Conservation (phyloP, 148 eudicot species). For the Polygonum aviculare region DNA sequence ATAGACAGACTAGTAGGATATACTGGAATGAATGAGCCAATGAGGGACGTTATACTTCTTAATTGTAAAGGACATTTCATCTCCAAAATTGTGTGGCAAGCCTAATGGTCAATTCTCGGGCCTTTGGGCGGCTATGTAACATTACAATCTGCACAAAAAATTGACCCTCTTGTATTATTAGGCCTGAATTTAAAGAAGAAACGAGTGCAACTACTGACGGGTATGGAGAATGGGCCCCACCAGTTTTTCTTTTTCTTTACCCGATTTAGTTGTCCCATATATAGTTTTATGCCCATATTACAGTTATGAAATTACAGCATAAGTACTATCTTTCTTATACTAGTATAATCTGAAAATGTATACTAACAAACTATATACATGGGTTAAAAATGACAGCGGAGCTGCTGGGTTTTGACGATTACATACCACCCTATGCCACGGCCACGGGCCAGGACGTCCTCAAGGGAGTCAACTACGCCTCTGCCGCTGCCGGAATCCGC, state of each 20-base stretch:
- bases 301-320: too few relatives aligned
- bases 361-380: background rate
- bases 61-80: background rate
- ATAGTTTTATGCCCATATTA: background rate
- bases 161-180: too few relatives aligned
- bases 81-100: too few relatives aligned
- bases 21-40: background rate
- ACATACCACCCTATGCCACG: conserved; percentile 27
- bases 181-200: too few relatives aligned
- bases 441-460: conserved; percentile 20
- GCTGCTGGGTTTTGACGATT: conserved; percentile 28
- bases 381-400: conserved; percentile 20
- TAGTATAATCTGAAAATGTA: too few relatives aligned
- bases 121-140: too few relatives aligned
- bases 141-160: too few relatives aligned
- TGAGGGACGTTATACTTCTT: background rate
- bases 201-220: too few relatives aligned
- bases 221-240: background rate
- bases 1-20: background rate
- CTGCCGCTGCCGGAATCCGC: conserved; percentile 84
- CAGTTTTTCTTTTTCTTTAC: too few relatives aligned
- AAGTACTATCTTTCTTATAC: too few relatives aligned
- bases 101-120: too few relatives aligned
- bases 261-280: background rate
- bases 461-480: conserved; percentile 60